phyloP scores from a whole-genome alignment of 2,329 filamentous ascomycete genomes.

The Periglandula ipomoeae region DNA sequence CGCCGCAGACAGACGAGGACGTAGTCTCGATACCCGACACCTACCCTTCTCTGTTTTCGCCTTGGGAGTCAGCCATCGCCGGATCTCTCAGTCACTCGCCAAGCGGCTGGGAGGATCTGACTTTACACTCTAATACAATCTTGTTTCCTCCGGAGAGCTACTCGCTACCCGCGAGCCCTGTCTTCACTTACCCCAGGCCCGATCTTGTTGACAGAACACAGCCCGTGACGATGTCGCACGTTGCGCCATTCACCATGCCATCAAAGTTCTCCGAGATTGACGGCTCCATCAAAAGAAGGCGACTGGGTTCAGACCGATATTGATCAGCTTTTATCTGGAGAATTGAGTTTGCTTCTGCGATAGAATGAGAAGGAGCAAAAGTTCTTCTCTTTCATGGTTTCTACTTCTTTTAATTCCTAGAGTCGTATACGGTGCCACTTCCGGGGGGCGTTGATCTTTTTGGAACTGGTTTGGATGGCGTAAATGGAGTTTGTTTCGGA shows the following conservation, averaged over 20 bases:
- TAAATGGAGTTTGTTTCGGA: neutral
- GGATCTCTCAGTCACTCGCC: neutral
- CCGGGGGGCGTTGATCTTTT: too few species aligned
- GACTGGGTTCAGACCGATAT: too few species aligned
- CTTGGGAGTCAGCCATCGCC: neutral
- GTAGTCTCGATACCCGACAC: neutral
- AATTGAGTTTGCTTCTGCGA: too few species aligned
- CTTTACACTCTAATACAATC: neutral
- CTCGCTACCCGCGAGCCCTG: neutral
- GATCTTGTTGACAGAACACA: neutral
- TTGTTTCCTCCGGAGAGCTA: neutral
- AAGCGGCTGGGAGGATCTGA: neutral
- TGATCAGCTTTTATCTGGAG: too few species aligned
- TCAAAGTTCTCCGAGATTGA: neutral
- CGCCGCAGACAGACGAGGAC: conserved; percentile 1
- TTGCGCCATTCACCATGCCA: neutral
- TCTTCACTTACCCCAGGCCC: neutral
- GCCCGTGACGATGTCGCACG: neutral
- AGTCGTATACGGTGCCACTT: neutral
- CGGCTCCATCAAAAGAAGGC: neutral
- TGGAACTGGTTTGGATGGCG: too few species aligned
- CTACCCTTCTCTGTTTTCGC: neutral
- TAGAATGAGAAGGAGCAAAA: too few species aligned
- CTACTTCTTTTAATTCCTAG: too few species aligned
- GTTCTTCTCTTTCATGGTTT: too few species aligned